Evolutionary conservation across 225 moss, liverwort and hornwort species (phyloP).

Genomic region (Neckera pumila): DNA sequence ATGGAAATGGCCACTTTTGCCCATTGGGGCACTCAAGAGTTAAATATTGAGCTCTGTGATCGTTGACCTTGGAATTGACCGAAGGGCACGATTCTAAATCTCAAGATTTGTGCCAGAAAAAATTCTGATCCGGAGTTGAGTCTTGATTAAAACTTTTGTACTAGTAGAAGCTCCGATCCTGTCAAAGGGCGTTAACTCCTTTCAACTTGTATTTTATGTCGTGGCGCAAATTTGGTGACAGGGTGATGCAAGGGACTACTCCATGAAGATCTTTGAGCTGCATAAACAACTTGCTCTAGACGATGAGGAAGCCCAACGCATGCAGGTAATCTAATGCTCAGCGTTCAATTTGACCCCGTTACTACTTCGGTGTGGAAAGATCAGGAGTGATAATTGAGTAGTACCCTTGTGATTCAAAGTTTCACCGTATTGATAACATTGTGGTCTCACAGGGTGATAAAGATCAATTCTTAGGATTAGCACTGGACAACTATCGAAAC

Average conservation of each 20-base stretch:
- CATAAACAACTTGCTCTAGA: slow-evolving; percentile 78
- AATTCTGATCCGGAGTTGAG: neutral
- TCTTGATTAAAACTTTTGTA: neutral
- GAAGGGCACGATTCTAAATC: neutral
- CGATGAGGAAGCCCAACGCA: slow-evolving; percentile 70
- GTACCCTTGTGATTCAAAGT: neutral
- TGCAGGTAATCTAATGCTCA: slow-evolving; percentile 37
- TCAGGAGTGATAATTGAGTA: neutral
- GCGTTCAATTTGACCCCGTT: neutral
- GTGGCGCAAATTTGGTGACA: slow-evolving; percentile 10
- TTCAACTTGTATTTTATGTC: neutral
- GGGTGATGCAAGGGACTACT: slow-evolving; percentile 69
- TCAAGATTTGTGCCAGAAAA: neutral
- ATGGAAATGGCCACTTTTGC: neutral
- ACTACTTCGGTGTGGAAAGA: neutral
- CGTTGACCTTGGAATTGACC: neutral
- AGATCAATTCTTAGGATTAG: slow-evolving; percentile 68
- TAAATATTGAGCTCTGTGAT: neutral
- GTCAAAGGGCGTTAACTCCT: neutral
- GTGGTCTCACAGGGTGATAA: slow-evolving; percentile 61
- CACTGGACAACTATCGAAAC: slow-evolving; percentile 59
- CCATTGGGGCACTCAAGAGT: neutral
- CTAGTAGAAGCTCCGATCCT: neutral
- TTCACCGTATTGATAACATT: neutral
- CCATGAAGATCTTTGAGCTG: slow-evolving; percentile 71